Base-by-base conservation (phyloP, 805 yeast genomes). In the Saccharomyces jurei region DNA sequence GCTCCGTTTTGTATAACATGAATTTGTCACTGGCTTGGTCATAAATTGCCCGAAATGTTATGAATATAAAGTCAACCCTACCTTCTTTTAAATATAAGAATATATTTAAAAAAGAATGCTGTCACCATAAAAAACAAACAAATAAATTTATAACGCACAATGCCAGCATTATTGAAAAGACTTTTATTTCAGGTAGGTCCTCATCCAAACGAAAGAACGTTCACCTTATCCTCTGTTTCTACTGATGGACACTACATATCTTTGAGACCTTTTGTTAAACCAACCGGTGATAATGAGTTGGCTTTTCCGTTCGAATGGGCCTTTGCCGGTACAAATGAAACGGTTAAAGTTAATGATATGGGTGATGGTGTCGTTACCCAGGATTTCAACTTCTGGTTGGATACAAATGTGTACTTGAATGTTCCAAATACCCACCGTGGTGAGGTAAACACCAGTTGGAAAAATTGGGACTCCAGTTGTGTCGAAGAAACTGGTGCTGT, bases 281-380 rank as follows among this genome's bases (percentile, higher is more conserved):
- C 71, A 29, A 30, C 51, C 5, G 61, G 63, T 2, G 61, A 60
- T 1, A 59, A 61, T 4, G 71, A 66, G 49, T 60, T 60, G 17
- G 60, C 57, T n/a, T 75, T 74, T 59, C 79, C 79, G 25, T 81
- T 81, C 58, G 82, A 83, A 60, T 80, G 86, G 84, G 80, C 77
- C 1, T 78, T 81, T 66, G 77, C 78, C 4, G 87, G 88, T 2
- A 64, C 63, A 1, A 81, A 80, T 51, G 68, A 69, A 14, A 66
- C 68, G 3, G 60, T 75, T 36, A 70, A 66, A 5, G 74, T 73
- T 10, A 66, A 63, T 47, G 66, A 63, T 50, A 65, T 77, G 11
- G 61, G 58, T 44, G 57, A 59, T 3, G 58, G 56, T 26, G 55
- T 59, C 14, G 58, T 57, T 6, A 57, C 57, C 17, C 67, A 67